phyloP scores from a whole-genome alignment of 129 eudicot species.

The Lactuca saligna region DNA sequence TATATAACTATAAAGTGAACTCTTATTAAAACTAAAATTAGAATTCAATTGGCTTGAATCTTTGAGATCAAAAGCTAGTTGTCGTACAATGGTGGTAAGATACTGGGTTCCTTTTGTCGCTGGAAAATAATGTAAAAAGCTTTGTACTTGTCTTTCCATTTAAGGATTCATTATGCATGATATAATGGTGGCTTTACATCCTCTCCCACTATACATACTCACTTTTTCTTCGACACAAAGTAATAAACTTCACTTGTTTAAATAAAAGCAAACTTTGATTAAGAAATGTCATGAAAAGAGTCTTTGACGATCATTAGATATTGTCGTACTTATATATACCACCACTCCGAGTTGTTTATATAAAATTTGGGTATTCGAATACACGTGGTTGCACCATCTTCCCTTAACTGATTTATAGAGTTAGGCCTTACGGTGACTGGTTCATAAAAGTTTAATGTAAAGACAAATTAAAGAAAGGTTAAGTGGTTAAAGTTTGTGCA shows the following conservation, averaged over 20 bases:
- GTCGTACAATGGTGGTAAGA: slow-evolving; percentile 1
- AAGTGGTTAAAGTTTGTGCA: too few relatives aligned
- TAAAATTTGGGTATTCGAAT: background rate
- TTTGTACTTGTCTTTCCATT: slow-evolving; percentile 16
- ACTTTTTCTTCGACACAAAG: slow-evolving; percentile 15
- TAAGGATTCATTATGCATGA: slow-evolving; percentile 11
- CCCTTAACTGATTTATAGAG: background rate
- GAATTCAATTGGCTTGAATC: background rate
- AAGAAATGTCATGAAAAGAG: background rate
- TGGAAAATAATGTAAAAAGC: slow-evolving; percentile 11
- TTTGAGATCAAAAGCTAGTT: background rate
- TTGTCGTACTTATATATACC: background rate
- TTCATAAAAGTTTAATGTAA: too few relatives aligned
- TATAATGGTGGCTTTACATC: slow-evolving; percentile 8
- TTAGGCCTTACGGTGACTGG: background rate
- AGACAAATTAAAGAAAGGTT: too few relatives aligned
- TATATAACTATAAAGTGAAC: background rate
- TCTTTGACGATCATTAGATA: background rate
- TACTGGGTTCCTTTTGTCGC: background rate
- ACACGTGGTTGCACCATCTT: background rate
- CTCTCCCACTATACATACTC: slow-evolving; percentile 8
- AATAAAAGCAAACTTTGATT: background rate
- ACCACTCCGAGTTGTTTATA: background rate
- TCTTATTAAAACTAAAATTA: background rate
- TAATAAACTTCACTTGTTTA: background rate